Percentiles rank a stretch among this genome's conserved stretches.
Evolutionary conservation across 345 rosid genomes (phyloP).

Genomic region (Acer yangbiense): DNA sequence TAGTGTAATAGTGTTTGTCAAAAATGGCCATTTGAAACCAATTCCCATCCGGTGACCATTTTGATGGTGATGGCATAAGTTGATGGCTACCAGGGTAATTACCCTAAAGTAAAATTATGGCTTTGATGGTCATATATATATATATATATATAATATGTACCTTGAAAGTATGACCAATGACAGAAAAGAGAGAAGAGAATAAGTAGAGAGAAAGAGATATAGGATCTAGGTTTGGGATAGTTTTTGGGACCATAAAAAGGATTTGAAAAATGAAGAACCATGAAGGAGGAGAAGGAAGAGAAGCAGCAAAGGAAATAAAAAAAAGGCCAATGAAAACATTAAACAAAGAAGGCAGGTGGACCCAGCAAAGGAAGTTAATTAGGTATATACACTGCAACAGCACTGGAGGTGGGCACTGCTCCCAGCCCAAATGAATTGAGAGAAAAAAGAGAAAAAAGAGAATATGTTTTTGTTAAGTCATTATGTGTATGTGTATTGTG

Average conservation of each 20-base stretch:
- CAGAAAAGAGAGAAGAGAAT: constrained; percentile 4
- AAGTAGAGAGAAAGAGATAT: neutral
- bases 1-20: too few species aligned
- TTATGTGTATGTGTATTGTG: too few species aligned
- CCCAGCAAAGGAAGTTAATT: neutral
- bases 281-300: neutral
- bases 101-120: neutral
- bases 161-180: neutral
- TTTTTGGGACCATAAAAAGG: constrained; percentile 18
- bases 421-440: neutral
- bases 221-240: constrained; percentile 2
- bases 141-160: too few species aligned
- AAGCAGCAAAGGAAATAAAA: neutral
- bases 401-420: neutral
- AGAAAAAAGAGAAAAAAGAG: neutral
- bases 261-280: neutral
- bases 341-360: neutral
- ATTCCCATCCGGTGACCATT: too few species aligned
- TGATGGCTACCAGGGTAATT: too few species aligned
- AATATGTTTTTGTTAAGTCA: neutral
- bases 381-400: neutral
- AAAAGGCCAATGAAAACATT: neutral
- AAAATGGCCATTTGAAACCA: too few species aligned
- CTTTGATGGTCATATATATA: neutral
- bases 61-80: too few species aligned